Evolutionary conservation across 495 filamentous ascomycete species (phyloP), one percentile per base, ranked within the genome.

Genomic region (Penicillium pancosmium): DNA sequence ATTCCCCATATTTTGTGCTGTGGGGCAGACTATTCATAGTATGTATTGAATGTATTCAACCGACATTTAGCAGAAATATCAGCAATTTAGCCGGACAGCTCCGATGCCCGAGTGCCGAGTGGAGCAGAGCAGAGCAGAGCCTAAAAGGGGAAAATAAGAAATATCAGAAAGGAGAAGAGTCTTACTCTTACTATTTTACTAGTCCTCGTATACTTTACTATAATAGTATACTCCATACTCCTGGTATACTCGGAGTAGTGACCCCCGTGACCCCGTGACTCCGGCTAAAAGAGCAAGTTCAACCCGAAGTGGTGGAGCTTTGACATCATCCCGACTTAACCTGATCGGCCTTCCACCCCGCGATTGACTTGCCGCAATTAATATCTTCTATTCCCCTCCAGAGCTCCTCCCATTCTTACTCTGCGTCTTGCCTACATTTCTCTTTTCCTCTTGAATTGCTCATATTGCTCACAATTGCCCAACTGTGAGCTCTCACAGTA

Each of bases 301-400:
- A 46, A 38, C 44, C 51, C 16, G 46, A 34, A 7, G 16, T 41
- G 52, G 40, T 51, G 62, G 21, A 50, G 43, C 16, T 44, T 53
- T 65, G 60, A 65, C 62, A 65, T 65, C 62, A 65, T 62, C 46
- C 59, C 55, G 55, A 43, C 55, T 58, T 38, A 48, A 59, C 33
- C 43, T 3, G 23, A 23, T 23, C 23, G 3, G 3, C 23, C 23
- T 48, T 44, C 36, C 23, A 23, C 50, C 50, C 54, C 54, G 61
- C 38, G 21, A 18, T 19, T 23, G 40, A 43, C 35, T 25, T 38
- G 36, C 35, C 27, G 35, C 46, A 25, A 55, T 35, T 48, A n/a
- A 5, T 10, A 31, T 54, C 33, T 53, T 56, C 40, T 54, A 21
- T 41, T 16, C 11, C 43, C 54, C 7, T 21, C 19, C 19, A 21